A percentile compares a stretch with the other conserved stretches of the same genome.
Evolutionary conservation across 2,329 filamentous ascomycete species (phyloP).

Genomic region (Pseudogymnoascus sp.): DNA sequence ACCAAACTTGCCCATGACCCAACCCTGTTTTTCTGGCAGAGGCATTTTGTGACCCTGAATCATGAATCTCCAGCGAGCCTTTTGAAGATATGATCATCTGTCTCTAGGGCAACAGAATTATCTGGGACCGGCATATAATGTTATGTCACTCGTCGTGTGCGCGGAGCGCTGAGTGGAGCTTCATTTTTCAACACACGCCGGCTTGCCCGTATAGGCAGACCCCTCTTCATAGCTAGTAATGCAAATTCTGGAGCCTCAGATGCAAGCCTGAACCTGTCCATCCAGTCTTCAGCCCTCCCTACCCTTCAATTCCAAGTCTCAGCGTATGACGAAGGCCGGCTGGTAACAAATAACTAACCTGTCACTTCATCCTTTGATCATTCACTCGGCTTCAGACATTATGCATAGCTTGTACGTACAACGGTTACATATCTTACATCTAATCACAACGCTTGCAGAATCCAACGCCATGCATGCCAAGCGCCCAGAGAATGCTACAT

Average conservation of each 20-base stretch:
- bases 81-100: neutral
- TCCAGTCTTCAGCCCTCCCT: neutral
- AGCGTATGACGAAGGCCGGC: neutral
- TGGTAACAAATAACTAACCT: neutral
- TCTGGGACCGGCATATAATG: conserved; percentile 8
- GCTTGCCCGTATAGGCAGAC: neutral
- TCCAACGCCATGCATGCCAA: conserved; percentile 4
- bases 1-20: neutral
- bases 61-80: conserved; percentile 2
- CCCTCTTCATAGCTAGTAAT: neutral
- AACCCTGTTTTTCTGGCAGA: conserved; percentile 8
- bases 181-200: neutral
- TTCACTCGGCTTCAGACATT: neutral
- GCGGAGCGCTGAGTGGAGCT: neutral
- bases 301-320: neutral
- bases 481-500: conserved; percentile 1
- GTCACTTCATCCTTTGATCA: neutral
- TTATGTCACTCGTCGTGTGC: neutral
- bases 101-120: conserved; percentile 4
- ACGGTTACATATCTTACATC: conserved; percentile 5
- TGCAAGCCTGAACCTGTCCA: neutral
- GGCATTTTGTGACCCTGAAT: neutral
- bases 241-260: neutral
- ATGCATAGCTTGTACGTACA: conserved; percentile 10
- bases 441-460: neutral